phyloP scores from a whole-genome alignment of 208 protist species.

The Vickermania spadyakhi region DNA sequence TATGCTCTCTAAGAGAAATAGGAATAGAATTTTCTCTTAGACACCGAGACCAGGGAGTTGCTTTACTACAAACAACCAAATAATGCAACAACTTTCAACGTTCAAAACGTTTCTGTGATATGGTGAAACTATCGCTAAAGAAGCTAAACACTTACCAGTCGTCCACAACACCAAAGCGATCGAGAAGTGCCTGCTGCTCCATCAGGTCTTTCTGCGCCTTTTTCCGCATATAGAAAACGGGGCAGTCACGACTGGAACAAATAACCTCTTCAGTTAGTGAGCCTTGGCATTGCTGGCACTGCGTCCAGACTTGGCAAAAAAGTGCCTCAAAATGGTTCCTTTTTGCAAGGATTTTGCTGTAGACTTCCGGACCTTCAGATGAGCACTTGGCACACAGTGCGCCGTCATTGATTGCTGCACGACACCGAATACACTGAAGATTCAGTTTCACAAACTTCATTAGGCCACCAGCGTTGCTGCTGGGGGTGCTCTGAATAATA shows the following conservation, averaged over 20 bases:
- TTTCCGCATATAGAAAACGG: slow-evolving; percentile 99
- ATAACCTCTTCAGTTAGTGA: slow-evolving; percentile 97
- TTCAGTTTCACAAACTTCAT: slow-evolving; percentile 96
- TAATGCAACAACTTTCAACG: no score
- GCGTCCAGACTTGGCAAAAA: slow-evolving; percentile 97
- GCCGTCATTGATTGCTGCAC: slow-evolving; percentile 60
- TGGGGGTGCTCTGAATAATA: slow-evolving; percentile 91
- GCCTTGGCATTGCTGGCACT: slow-evolving; percentile 99
- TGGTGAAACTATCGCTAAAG: neutral
- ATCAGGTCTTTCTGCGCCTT: slow-evolving; percentile 98
- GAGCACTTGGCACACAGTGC: slow-evolving; percentile 92
- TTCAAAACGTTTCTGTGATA: no score
- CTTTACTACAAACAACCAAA: no score
- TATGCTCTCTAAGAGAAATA: no score
- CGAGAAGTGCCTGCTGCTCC: slow-evolving; percentile 89
- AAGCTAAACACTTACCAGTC: slow-evolving; percentile 86
- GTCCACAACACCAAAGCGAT: slow-evolving; percentile 92
- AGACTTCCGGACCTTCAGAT: slow-evolving; percentile 87
- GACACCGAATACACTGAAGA: slow-evolving; percentile 95
- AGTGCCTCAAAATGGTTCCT: slow-evolving; percentile 93
- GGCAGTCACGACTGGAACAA: slow-evolving; percentile 96
- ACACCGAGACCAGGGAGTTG: no score
- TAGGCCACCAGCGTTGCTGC: slow-evolving; percentile 89
- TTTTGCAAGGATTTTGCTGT: slow-evolving; percentile 86
- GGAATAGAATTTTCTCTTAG: no score